Evolutionary conservation across 805 yeast genomes (phyloP).

Genomic region (Kregervanrija delftensis): DNA sequence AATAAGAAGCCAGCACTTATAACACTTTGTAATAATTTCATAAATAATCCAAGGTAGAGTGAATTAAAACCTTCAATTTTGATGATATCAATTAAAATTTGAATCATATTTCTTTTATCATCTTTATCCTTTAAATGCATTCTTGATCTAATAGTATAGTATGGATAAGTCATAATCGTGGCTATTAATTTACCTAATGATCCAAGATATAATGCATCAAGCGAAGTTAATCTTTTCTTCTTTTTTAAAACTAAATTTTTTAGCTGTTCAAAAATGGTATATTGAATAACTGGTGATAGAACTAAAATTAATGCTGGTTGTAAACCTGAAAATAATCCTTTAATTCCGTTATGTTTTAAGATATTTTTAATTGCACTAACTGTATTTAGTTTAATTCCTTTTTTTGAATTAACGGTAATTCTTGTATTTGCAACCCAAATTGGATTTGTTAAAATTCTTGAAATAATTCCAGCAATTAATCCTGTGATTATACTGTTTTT

Average conservation of each 20-base stretch:
- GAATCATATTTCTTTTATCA: slow-evolving; percentile 33
- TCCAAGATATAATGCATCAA: slow-evolving; percentile 80
- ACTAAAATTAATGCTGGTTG: slow-evolving; percentile 84
- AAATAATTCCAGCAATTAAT: slow-evolving; percentile 80
- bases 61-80: slow-evolving; percentile 67
- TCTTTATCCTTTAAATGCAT: slow-evolving; percentile 53
- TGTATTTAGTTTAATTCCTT: slow-evolving; percentile 33
- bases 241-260: slow-evolving; percentile 55
- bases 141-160: slow-evolving; percentile 82
- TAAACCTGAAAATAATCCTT: slow-evolving; percentile 75
- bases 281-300: slow-evolving; percentile 83
- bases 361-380: slow-evolving; percentile 55
- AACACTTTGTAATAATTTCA: slow-evolving; percentile 78
- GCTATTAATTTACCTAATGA: slow-evolving; percentile 87
- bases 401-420: slow-evolving; percentile 51
- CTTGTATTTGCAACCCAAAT: slow-evolving; percentile 94
- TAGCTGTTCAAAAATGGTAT: slow-evolving; percentile 84
- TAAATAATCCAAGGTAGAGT: slow-evolving; percentile 73
- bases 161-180: slow-evolving; percentile 86
- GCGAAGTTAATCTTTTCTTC: slow-evolving; percentile 51
- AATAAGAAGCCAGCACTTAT: slow-evolving; percentile 85
- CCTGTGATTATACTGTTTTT: slow-evolving; percentile 70
- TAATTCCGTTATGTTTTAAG: slow-evolving; percentile 61
- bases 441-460: slow-evolving; percentile 79
- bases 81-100: slow-evolving; percentile 51